Evolutionary conservation across 495 filamentous ascomycete genomes (phyloP), one percentile per base, ranked within the genome.

Genomic region (Lasiosphaeriaceae sp.): DNA sequence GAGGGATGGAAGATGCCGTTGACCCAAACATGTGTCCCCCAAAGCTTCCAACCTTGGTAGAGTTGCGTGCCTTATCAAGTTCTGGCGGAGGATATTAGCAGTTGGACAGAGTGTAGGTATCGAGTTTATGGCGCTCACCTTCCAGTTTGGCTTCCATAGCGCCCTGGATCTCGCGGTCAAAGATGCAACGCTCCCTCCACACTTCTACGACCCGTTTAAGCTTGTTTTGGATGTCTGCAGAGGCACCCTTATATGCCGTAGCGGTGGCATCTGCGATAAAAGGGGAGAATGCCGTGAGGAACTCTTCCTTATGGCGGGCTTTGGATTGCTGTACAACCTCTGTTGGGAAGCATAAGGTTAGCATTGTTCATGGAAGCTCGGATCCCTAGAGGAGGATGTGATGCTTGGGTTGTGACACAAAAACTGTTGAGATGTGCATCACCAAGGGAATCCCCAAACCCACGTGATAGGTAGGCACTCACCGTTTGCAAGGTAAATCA

Each of bases 401-500:
- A 14, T 16, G 12, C 5, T 43, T 17, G 16, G 14, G 9, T 14
- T 1, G 34, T 37, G 8, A 1, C 14, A 14, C 34, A 37, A 37
- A 37, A 14, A 14, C 34, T 14, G 8, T 37, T 37, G 34, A 14
- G 34, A 43, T 43, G 2, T 17, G 39, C 2, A 17, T 12, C 39
- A 11, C n/a, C 12, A 43, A 17, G 9, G 16, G 26, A 12, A 48
- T 11, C 11, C 41, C n/a, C 20, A 26, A 48, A 34, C 11, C 20
- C 45, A 14, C 4, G 45, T 17, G 12, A 22, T 19, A 3, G 21
- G 26, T 48, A 43, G 37, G 1, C 21, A 65, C 78, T 58, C 76
- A 95, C 90, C 91, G 75, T 99, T 99, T 48, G 92, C 92, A 39
- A 99, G 85, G 69, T 97, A 97, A 47, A 99, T 84, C 61, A 97